Evolutionary conservation across 116 monocot genomes (phyloP).

Genomic region (Phalaenopsis hybrid): DNA sequence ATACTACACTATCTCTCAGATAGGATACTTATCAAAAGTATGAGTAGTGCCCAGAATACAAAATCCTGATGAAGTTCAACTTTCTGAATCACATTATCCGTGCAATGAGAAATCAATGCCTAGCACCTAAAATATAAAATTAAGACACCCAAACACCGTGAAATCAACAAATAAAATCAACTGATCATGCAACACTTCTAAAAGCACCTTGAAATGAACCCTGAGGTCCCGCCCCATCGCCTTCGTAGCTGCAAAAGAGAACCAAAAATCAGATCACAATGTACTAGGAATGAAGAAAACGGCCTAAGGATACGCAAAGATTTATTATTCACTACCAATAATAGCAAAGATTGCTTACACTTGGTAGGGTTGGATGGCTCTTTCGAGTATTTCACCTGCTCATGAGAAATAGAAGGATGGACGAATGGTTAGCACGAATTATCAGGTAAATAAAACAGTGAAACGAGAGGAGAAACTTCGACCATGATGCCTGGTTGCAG

Average conservation of each 20-base stretch:
- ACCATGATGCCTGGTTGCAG: neutral
- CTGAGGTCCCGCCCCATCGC: conserved; percentile 34
- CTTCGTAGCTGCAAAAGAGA: conserved; percentile 26
- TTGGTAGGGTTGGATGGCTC: conserved; percentile 34
- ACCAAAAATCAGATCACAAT: neutral
- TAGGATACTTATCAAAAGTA: neutral
- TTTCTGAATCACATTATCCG: neutral
- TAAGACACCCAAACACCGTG: neutral
- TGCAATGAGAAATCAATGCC: neutral
- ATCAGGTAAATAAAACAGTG: neutral
- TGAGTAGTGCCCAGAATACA: neutral
- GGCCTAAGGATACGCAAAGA: neutral
- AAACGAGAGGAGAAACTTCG: neutral
- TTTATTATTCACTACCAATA: neutral
- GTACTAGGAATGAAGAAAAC: neutral
- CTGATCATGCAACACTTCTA: neutral
- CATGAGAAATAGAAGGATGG: neutral
- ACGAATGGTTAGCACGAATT: neutral
- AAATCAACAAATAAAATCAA: neutral
- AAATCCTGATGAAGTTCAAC: neutral
- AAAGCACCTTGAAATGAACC: conserved; percentile 37
- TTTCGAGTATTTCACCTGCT: conserved; percentile 37
- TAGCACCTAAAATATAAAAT: neutral
- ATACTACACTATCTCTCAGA: neutral
- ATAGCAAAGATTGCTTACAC: conserved; percentile 11